Evolutionary conservation across 768 basidiomycete genomes (phyloP), one percentile per base, ranked within the genome.

Genomic region (Asterophora lycoperdoides): DNA sequence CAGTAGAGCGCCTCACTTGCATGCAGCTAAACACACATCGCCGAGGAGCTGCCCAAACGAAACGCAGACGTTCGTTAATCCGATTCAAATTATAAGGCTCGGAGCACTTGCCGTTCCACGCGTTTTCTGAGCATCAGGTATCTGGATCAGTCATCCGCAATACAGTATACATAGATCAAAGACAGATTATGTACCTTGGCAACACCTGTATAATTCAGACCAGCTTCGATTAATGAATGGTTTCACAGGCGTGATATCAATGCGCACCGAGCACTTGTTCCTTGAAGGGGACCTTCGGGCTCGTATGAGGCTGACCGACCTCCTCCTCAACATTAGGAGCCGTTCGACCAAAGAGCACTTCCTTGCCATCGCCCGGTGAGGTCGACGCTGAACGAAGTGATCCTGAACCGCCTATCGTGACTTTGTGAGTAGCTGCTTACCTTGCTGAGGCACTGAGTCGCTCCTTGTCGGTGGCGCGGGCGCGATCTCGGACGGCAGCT

Each of bases 191-290:
- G 18, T 37, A 68, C 71, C 62, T 69, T 66, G 9, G 69, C 68
- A 23, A 62, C 65, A 18, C 68, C 68, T 68, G 10, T 4, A 40
- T 5, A 41, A 13, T 26, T 44, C 18, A 32, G 8, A 23, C 20
- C 15, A 23, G 23, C 32, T 33, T 23, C 48, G 5, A 10, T 5
- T 5, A 29, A 29, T 29, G 29, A 29, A 10, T 29, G n/a, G n/a
- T 29, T 5, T 10, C 6, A 29, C 10, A 29, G 5, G 34, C 20
- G 19, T 53, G 17, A 23, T 17, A 37, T 11, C 20, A 5, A 46
- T 35, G 54, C 71, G 19, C 51, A 79, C 81, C 81, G 39, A 81
- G 73, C 7, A 81, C 77, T 49, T 69, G 72, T 39, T 83, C 80
- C 60, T 80, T 83, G 67, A 82, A 83, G 11, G 80, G 70, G 26